A percentile compares a stretch with the other conserved stretches of the same genome.
These are phyloP conservation scores for Pyrenophora graminea DNA, from an alignment of 2,329 filamentous ascomycete genomes.

Conservation along the genomic window DNA sequence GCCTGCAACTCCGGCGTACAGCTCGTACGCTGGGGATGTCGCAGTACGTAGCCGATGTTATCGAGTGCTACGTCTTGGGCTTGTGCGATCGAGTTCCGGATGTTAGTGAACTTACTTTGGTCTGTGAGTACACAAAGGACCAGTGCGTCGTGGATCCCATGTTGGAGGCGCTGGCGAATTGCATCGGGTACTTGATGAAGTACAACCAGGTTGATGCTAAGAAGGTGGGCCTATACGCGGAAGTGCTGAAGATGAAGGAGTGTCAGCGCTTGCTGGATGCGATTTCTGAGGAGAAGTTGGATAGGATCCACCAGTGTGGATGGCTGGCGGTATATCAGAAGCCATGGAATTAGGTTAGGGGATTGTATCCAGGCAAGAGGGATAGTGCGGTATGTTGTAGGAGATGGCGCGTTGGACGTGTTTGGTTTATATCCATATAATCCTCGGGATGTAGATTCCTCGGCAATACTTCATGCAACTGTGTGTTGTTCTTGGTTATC, in stretches of 20 bases:
- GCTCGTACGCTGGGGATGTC: slow-evolving; percentile 7
- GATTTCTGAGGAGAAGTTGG: slow-evolving; percentile 2
- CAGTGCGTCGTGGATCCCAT: slow-evolving; percentile 1
- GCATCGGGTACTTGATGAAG: slow-evolving; percentile 4
- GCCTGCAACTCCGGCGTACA: slow-evolving; percentile 6
- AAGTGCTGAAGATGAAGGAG: background rate
- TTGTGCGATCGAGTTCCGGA: background rate
- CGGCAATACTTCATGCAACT: no score
- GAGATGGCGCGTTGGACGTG: no score
- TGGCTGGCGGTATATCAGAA: background rate
- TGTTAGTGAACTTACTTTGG: background rate
- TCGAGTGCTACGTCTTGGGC: background rate
- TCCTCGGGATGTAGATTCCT: no score
- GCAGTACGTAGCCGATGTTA: slow-evolving; percentile 7
- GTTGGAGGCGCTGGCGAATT: slow-evolving; percentile 6
- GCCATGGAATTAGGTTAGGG: background rate
- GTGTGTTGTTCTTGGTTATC: no score
- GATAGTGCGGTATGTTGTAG: no score
- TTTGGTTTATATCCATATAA: no score
- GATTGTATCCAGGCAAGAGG: no score
- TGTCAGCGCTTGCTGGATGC: background rate
- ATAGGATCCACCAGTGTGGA: background rate
- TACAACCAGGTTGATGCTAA: slow-evolving; percentile 1
- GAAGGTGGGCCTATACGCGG: background rate
- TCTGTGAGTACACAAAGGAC: slow-evolving; percentile 1